Base-by-base conservation (phyloP, 2,329 filamentous ascomycete genomes). In the Podosphaera aphanis region DNA sequence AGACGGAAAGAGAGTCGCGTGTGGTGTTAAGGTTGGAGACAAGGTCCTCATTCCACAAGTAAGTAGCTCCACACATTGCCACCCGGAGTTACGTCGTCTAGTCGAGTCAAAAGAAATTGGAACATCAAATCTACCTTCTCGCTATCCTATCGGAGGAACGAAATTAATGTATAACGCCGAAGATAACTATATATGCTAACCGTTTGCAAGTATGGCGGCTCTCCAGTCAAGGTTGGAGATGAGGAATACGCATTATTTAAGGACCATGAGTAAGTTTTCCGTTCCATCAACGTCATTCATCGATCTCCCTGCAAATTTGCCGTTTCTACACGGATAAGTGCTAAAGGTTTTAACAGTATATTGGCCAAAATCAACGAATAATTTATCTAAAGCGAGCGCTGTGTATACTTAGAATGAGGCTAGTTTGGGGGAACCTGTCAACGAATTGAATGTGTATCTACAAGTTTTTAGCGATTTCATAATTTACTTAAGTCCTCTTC, bases 301-400 rank as follows among this genome's bases (percentile, higher is more conserved):
- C 11, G 10, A 33, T 13, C 15, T 11, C 11, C 29, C 6, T 19
- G 3, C n/a, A 15, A 15, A 8, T 20, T 43, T 43, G 21, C 2
- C 8, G 8, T 8, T 16, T 27, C 5, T 7, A 33, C 5, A 13
- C 10, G n/a, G n/a, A n/a, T n/a, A n/a, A n/a, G 3, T 33, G 18
- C 18, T 44, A 49, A 29, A 38, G n/a, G n/a, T 15, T 16, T 36
- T n/a, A 20, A 21, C 57, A 94, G 88, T 64, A 83, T 98, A 56
- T 77, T 98, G 50, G 90, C 90, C 64, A 98, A 95, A 80, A 93
- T 98, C 74, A 93, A 84, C 68, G 88, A 95, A 73, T 93, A 46
- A 38, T 36, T n/a, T 6, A 33, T 33, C 6, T 6, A n/a, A 33
- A 11, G 4, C 15, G 11, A 11, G 13, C 5, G 8, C 6, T 13